Evolutionary conservation across 2,329 filamentous ascomycete species (phyloP).

Genomic region (Calonectria henricotiae): DNA sequence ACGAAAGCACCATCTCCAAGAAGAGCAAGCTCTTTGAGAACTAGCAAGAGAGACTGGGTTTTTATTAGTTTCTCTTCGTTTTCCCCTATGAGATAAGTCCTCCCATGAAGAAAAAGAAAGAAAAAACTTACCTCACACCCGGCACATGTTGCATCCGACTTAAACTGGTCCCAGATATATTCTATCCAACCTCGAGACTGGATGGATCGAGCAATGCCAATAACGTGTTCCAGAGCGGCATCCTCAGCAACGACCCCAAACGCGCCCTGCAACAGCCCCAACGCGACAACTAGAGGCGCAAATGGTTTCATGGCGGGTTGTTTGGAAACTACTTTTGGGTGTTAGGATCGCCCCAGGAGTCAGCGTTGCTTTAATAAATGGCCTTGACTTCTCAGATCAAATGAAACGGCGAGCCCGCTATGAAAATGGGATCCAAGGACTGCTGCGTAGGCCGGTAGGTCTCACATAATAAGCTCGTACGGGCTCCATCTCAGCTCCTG

Average conservation of each 20-base stretch:
- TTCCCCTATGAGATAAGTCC: neutral
- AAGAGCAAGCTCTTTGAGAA: slow-evolving; percentile 62
- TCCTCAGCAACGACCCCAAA: slow-evolving; percentile 33
- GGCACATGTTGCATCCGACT: slow-evolving; percentile 44
- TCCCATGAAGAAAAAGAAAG: too few species aligned
- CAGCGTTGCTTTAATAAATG: neutral
- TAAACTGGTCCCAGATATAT: slow-evolving; percentile 28
- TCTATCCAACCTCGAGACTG: slow-evolving; percentile 17
- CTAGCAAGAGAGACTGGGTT: slow-evolving; percentile 55
- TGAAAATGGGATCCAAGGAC: neutral
- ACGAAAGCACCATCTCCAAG: slow-evolving; percentile 63
- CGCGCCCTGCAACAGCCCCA: slow-evolving; percentile 35
- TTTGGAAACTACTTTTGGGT: neutral
- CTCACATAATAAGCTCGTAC: slow-evolving; percentile 19
- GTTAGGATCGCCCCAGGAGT: neutral
- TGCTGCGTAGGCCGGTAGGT: neutral
- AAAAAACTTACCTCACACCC: slow-evolving; percentile 45
- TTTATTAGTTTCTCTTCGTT: neutral
- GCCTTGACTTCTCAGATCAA: neutral
- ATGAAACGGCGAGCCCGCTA: neutral
- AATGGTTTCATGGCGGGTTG: slow-evolving; percentile 18
- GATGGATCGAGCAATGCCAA: slow-evolving; percentile 38
- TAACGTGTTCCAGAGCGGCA: slow-evolving; percentile 26
- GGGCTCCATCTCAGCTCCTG: neutral
- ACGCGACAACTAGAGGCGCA: slow-evolving; percentile 11